Base-by-base conservation (phyloP, 805 yeast genomes). In the Cyberlindnera amylophila region DNA sequence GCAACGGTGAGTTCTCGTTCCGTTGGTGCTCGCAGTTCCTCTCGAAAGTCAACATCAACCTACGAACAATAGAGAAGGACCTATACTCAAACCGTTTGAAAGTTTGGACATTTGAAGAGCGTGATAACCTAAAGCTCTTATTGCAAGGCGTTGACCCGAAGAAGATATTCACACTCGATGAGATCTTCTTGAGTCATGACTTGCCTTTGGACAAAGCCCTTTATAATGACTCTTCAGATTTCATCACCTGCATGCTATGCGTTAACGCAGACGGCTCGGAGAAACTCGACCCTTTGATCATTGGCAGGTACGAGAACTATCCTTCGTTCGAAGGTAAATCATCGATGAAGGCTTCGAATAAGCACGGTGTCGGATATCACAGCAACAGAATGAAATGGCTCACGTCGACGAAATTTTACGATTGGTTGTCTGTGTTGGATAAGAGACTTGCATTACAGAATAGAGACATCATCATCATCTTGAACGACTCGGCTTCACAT, bases 401-500 rank as follows among this genome's bases (percentile, higher is more conserved):
- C 27, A 80, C 86, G 2, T 72, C 82, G 6, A 74, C 77, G 15
- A 61, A 78, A 54, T 80, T 81, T 50, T 81, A 79, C 49, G 79
- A 79, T 50, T 81, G 83, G 73, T 55, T 81, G 24, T 67, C 76
- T 0, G 67, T 79, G 11, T 63, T 81, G 58, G 86, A 81, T 45
- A 82, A 80, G 53, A 70, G 81, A 47, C 55, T 81, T 18, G 71
- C 76, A 1, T 55, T 63, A 36, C 64, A 65, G 13, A 63, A 69
- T 18, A 62, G 84, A 41, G 75, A 76, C 44, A 77, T 81, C 38
- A 63, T 77, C 46, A 69, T 81, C 6, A 60, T 80, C 2, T 56
- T 81, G 12, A 85, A 80, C 58, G 83, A 81, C 57, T 72, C 82
- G 16, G 74, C 81, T 7, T 72, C 82, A 0, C 86, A 81, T 55